Conservation (phyloP, 2,329 filamentous ascomycete species). For the Hypoxylon sp. region DNA sequence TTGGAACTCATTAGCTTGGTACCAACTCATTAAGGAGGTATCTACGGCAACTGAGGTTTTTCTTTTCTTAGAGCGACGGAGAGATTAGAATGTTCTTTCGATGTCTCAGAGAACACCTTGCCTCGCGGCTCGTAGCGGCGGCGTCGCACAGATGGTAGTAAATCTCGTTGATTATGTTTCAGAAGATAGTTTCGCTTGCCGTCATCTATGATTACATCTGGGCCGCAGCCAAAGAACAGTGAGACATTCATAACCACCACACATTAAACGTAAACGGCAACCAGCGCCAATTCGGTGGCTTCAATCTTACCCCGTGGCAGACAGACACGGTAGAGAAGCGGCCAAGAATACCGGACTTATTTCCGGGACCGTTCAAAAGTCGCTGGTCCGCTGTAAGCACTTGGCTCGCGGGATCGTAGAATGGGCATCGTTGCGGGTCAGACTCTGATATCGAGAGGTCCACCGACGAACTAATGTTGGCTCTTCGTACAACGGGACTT, state of each 20-base stretch:
- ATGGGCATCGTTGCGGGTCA: background rate
- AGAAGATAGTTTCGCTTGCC: conserved; percentile 10
- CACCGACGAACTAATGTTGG: background rate
- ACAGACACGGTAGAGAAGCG: conserved; percentile 9
- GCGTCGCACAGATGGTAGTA: conserved; percentile 16
- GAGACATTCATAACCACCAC: background rate
- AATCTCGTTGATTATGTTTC: conserved; percentile 22
- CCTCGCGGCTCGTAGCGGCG: conserved; percentile 8
- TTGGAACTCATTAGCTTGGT: conserved; percentile 20
- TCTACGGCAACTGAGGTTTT: conserved; percentile 16
- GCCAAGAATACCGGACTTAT: conserved; percentile 5
- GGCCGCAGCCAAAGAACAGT: background rate
- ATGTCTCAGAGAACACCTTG: conserved; percentile 18
- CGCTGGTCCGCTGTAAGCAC: background rate
- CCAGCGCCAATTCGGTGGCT: background rate
- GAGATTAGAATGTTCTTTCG: background rate
- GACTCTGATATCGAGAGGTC: background rate
- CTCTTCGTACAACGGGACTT: conserved; percentile 1
- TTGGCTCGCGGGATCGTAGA: background rate
- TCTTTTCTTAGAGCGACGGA: conserved; percentile 9
- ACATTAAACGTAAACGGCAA: background rate
- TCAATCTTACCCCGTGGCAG: background rate
- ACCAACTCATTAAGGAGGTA: too few species aligned
- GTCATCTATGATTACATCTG: conserved; percentile 4
- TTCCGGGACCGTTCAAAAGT: background rate